Percentiles rank a stretch among this genome's conserved stretches.
phyloP scores from a whole-genome alignment of 75 land plant species.

The Cryptomeria japonica region DNA sequence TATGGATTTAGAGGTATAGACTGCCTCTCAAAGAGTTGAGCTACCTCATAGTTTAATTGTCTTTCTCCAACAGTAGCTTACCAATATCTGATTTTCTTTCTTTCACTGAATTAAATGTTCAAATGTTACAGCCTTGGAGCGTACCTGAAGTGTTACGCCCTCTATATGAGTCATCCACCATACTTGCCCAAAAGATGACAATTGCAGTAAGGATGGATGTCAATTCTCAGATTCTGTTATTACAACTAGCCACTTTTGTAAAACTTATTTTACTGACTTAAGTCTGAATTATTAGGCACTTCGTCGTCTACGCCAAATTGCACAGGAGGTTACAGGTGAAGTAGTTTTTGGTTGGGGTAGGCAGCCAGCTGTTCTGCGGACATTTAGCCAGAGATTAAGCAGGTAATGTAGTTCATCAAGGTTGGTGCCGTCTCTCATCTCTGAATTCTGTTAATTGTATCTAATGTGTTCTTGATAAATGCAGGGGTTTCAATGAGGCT shows the following conservation, averaged over 20 bases:
- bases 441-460: not conserved
- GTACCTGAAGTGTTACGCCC: constrained; percentile 96
- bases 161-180: constrained; percentile 81
- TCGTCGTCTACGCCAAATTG: constrained; percentile 69
- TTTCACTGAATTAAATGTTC: not conserved
- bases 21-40: not conserved
- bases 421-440: not conserved
- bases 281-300: constrained; percentile 50
- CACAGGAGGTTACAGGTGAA: constrained; percentile 61
- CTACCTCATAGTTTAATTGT: not conserved
- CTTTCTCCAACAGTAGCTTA: not conserved
- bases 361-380: constrained; percentile 70
- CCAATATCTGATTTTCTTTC: not conserved
- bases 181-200: constrained; percentile 81
- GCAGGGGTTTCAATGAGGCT: constrained; percentile 95
- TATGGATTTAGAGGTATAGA: constrained; percentile 76
- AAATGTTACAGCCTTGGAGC: constrained; percentile 74
- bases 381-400: constrained; percentile 71
- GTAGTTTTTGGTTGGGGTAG: constrained; percentile 61
- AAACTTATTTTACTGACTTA: not conserved
- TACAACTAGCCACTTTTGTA: not conserved
- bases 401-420: constrained; percentile 26
- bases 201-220: constrained; percentile 46
- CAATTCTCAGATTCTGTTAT: constrained; percentile 5
- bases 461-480: not conserved